Evolutionary conservation across 148 eudicot genomes (phyloP).

Genomic region (Suaeda aralocaspica): DNA sequence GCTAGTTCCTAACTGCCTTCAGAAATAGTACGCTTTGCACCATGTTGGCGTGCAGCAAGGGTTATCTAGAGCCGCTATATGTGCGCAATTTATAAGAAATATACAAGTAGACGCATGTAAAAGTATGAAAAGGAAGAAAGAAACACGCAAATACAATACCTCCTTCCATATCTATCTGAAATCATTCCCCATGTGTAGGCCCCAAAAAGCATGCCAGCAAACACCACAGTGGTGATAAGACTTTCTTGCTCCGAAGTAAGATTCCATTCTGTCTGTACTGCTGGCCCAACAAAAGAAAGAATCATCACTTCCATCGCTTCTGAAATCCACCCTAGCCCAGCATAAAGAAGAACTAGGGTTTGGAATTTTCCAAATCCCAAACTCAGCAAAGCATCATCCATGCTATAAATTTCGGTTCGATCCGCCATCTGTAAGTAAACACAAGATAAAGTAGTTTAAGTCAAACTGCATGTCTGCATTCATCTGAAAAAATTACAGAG

Average conservation of each 20-base stretch:
- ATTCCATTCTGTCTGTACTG: constrained; percentile 27
- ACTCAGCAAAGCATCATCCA: constrained; percentile 28
- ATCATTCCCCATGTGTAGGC: constrained; percentile 34
- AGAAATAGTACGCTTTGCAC: background rate
- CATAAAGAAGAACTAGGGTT: constrained; percentile 26
- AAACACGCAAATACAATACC: constrained; percentile 6
- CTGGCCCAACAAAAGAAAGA: constrained; percentile 35
- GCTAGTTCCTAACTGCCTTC: background rate
- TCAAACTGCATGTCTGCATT: too few relatives aligned
- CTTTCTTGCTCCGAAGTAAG: constrained; percentile 30
- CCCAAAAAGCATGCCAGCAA: constrained; percentile 35
- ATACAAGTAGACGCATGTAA: background rate
- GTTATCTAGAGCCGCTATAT: background rate
- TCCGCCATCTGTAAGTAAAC: constrained; percentile 14
- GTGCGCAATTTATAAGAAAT: too few relatives aligned
- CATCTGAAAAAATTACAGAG: too few relatives aligned
- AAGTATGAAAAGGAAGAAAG: too few relatives aligned
- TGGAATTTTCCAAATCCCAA: constrained; percentile 30
- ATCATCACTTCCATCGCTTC: constrained; percentile 38
- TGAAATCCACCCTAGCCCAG: constrained; percentile 35
- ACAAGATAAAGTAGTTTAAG: too few relatives aligned
- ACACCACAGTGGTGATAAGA: constrained; percentile 28
- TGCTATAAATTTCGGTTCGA: constrained; percentile 21
- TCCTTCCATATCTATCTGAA: constrained; percentile 35
- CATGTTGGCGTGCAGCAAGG: background rate